Evolutionary conservation across 345 rosid species (phyloP).

Genomic region (Pistacia atlantica): DNA sequence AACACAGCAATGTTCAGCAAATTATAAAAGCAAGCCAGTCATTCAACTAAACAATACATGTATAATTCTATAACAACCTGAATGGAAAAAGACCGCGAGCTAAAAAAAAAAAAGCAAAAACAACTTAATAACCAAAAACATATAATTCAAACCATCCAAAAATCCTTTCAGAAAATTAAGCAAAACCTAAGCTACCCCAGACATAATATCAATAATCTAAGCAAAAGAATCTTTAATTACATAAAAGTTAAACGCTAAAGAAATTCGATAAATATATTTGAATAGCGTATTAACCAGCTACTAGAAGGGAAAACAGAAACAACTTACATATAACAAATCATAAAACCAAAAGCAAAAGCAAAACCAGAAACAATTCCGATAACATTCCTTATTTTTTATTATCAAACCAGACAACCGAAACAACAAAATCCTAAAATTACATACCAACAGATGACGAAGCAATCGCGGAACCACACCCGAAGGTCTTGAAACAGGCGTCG

Average conservation of each 20-base stretch:
- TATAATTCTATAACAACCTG: not conserved
- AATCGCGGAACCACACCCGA: constrained; percentile 98
- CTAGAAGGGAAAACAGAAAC: not conserved
- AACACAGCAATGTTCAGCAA: not conserved
- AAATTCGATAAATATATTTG: too few species aligned
- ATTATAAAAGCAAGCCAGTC: not conserved
- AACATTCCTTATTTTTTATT: not conserved
- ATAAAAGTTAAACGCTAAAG: too few species aligned
- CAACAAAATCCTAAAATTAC: constrained; percentile 12
- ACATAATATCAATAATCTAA: too few species aligned
- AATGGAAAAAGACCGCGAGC: not conserved
- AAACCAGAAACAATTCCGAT: not conserved
- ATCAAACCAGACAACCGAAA: not conserved
- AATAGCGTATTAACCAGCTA: too few species aligned
- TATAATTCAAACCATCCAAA: too few species aligned
- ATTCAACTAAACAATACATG: not conserved
- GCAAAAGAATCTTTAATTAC: too few species aligned
- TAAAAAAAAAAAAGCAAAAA: too few species aligned
- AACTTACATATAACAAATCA: too few species aligned
- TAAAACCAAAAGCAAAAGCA: not conserved
- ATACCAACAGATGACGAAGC: constrained; percentile 96
- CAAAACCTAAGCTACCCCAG: too few species aligned
- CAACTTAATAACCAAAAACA: not conserved
- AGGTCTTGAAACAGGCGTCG: constrained; percentile 97
- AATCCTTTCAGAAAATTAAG: too few species aligned